Evolutionary conservation across 805 yeast genomes (phyloP).

Genomic region (Kazachstania kunashirensis): DNA sequence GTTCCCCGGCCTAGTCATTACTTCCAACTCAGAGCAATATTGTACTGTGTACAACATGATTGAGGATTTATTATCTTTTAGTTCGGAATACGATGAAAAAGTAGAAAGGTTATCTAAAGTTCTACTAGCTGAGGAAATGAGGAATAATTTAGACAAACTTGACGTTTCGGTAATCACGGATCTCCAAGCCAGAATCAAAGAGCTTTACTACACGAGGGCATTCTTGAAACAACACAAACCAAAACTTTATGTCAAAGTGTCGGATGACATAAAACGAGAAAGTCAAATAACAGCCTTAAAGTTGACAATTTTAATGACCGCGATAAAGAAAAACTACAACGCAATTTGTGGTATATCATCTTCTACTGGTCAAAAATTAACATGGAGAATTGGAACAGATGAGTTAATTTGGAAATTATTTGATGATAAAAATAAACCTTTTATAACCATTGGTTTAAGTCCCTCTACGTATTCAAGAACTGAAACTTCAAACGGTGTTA

Average conservation of each 20-base stretch:
- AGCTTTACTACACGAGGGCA: slow-evolving; percentile 33
- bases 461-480: slow-evolving; percentile 39
- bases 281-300: slow-evolving; percentile 31
- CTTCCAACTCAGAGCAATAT: slow-evolving; percentile 51
- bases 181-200: slow-evolving; percentile 37
- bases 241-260: slow-evolving; percentile 28
- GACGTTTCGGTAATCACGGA: slow-evolving; percentile 41
- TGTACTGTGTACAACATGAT: slow-evolving; percentile 41
- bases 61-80: slow-evolving; percentile 34
- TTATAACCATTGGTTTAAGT: slow-evolving; percentile 45
- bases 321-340: slow-evolving; percentile 31
- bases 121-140: slow-evolving; percentile 45
- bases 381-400: slow-evolving; percentile 43
- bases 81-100: slow-evolving; percentile 31
- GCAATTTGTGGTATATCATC: slow-evolving; percentile 18
- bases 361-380: slow-evolving; percentile 26
- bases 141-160: slow-evolving; percentile 24
- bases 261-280: slow-evolving; percentile 31
- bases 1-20: slow-evolving; percentile 40
- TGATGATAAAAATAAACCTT: slow-evolving; percentile 38
- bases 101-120: slow-evolving; percentile 41
- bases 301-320: slow-evolving; percentile 35
- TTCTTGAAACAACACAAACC: slow-evolving; percentile 33
- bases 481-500: slow-evolving; percentile 45
- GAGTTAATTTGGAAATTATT: slow-evolving; percentile 50